These are phyloP conservation scores for Diaporthe destruens DNA, from an alignment of 2,329 filamentous ascomycete genomes.

Conservation along the genomic window DNA sequence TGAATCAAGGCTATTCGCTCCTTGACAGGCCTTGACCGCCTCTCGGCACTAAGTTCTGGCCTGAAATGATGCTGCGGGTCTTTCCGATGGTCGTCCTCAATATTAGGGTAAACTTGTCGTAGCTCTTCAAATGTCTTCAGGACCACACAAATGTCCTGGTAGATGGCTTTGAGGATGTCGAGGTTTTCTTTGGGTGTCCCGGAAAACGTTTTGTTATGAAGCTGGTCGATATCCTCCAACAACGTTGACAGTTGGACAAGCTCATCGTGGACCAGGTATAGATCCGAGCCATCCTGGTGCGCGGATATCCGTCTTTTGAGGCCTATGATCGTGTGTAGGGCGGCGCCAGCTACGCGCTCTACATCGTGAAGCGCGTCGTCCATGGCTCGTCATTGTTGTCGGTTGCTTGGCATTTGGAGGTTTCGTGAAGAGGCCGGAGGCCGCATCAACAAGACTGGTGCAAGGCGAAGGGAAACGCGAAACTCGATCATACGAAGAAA, in stretches of 20 bases:
- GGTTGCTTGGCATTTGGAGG: no score
- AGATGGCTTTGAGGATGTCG: not conserved
- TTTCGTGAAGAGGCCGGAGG: not conserved
- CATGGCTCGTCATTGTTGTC: constrained; percentile 12
- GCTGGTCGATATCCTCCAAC: not conserved
- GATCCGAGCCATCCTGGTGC: constrained; percentile 1
- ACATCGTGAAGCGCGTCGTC: constrained; percentile 28
- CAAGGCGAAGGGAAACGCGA: not conserved
- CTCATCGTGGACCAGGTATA: constrained; percentile 21
- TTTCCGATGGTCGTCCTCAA: not conserved
- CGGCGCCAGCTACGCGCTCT: constrained; percentile 25
- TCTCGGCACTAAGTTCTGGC: not conserved
- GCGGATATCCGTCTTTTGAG: constrained; percentile 4
- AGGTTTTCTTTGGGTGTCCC: constrained; percentile 9
- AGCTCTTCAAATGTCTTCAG: not conserved
- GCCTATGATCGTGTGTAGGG: constrained; percentile 8
- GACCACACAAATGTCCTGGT: not conserved
- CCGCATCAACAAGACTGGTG: not conserved
- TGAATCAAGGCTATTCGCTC: not conserved
- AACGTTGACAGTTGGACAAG: constrained; percentile 14
- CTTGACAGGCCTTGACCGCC: not conserved
- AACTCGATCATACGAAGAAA: constrained; percentile 23
- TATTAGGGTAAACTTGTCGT: not conserved
- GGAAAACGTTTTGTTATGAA: not conserved
- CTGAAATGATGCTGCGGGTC: not conserved